A percentile compares a stretch with the other conserved stretches of the same genome.
phyloP scores from a whole-genome alignment of 1,139 yeast genomes.

The Meyerozyma carpophila region DNA sequence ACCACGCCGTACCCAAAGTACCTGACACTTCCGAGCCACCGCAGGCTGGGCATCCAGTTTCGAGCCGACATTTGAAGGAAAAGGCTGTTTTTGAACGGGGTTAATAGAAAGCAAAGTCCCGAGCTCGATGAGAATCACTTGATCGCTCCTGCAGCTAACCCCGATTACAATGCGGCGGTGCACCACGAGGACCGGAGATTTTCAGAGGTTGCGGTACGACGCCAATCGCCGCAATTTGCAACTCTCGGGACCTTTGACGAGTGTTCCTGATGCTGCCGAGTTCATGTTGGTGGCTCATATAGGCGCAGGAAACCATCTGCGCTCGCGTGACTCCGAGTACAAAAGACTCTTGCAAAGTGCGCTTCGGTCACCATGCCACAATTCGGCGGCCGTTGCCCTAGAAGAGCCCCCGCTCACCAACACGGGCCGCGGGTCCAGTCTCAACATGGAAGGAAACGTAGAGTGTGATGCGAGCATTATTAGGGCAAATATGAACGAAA shows the following conservation, averaged over 20 bases:
- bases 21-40: not conserved
- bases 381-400: not conserved
- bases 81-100: not conserved
- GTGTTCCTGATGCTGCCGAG: not conserved
- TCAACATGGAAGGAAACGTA: slow-evolving; percentile 1
- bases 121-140: not conserved
- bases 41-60: not conserved
- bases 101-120: not conserved
- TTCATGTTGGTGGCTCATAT: slow-evolving; percentile 23
- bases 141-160: not conserved
- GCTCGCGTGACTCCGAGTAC: slow-evolving; percentile 12
- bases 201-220: not conserved
- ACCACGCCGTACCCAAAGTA: slow-evolving; percentile 51
- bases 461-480: slow-evolving; percentile 2
- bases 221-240: not conserved
- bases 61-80: not conserved
- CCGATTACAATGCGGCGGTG: not conserved
- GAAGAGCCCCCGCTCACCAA: slow-evolving; percentile 2
- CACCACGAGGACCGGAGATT: not conserved
- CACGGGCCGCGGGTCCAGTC: slow-evolving; percentile 3
- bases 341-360: slow-evolving; percentile 19
- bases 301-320: slow-evolving; percentile 37
- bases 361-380: slow-evolving; percentile 6
- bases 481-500: not conserved
- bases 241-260: not conserved